A percentile compares a stretch with the other conserved stretches of the same genome.
Evolutionary conservation across 371 early-diverging fungal species (phyloP).

Genomic region (Funneliformis caledonium): DNA sequence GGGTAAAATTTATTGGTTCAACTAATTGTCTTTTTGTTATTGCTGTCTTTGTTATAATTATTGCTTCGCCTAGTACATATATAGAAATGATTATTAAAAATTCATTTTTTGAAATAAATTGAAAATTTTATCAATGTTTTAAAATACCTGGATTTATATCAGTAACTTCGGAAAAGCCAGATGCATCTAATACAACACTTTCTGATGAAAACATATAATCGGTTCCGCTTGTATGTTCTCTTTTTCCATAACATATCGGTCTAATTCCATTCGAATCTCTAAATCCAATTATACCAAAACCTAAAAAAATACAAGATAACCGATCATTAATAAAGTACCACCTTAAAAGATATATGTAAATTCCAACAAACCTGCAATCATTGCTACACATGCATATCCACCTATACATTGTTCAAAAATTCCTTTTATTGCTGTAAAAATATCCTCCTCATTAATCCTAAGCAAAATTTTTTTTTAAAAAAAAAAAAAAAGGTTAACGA

Average conservation of each 20-base stretch:
- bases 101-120: not conserved
- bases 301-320: slow-evolving; percentile 38
- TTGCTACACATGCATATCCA: slow-evolving; percentile 92
- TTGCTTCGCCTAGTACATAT: slow-evolving; percentile 70
- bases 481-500: too few species aligned
- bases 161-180: slow-evolving; percentile 85
- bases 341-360: not conserved
- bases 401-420: slow-evolving; percentile 85
- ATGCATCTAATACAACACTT: slow-evolving; percentile 88
- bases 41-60: slow-evolving; percentile 81
- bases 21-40: slow-evolving; percentile 71
- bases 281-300: slow-evolving; percentile 88
- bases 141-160: slow-evolving; percentile 81
- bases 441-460: slow-evolving; percentile 87
- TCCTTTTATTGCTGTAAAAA: slow-evolving; percentile 87
- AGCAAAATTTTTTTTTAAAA: too few species aligned
- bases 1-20: slow-evolving; percentile 63
- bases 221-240: slow-evolving; percentile 62
- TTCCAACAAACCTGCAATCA: slow-evolving; percentile 82
- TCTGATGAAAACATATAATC: slow-evolving; percentile 98
- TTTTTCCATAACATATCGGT: slow-evolving; percentile 89
- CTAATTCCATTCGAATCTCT: slow-evolving; percentile 96
- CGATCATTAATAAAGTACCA: too few species aligned
- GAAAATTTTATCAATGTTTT: not conserved
- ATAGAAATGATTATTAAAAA: not conserved